Evolutionary conservation across 2,329 filamentous ascomycete genomes (phyloP).

Genomic region (Graphiopsis chlorocephala): DNA sequence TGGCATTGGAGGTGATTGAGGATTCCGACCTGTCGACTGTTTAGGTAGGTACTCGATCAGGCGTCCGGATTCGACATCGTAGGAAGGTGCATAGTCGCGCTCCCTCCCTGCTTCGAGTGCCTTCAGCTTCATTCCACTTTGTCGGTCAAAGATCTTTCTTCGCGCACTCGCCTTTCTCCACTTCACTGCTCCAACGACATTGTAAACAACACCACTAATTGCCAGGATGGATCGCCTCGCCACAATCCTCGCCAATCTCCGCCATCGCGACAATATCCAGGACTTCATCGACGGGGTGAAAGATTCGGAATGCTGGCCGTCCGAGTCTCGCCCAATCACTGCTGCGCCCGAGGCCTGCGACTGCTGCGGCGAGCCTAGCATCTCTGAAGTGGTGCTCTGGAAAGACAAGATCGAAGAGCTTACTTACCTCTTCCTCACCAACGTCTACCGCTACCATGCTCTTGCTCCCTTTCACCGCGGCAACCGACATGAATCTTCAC

Average conservation of each 20-base stretch:
- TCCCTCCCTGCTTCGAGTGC: not conserved
- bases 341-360: not conserved
- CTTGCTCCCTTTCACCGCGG: not conserved
- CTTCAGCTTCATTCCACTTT: not conserved
- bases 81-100: not conserved
- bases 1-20: no score
- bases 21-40: no score
- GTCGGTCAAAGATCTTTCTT: no score
- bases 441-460: not conserved
- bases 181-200: not conserved
- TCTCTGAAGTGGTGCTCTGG: not conserved
- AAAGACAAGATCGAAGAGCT: not conserved
- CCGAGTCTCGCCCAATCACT: not conserved
- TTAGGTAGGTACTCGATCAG: not conserved
- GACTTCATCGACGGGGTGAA: constrained; percentile 4
- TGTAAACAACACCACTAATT: no score
- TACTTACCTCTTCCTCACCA: not conserved
- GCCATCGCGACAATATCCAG: constrained; percentile 5
- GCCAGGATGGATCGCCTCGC: not conserved
- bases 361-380: not conserved
- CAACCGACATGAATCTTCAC: not conserved
- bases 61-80: not conserved
- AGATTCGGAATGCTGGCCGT: constrained; percentile 3
- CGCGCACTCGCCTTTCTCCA: not conserved
- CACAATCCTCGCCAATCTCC: not conserved